Evolutionary conservation across 257 asterid genomes (phyloP), one percentile per base, ranked within the genome.

Genomic region (Scutellaria barbata): DNA sequence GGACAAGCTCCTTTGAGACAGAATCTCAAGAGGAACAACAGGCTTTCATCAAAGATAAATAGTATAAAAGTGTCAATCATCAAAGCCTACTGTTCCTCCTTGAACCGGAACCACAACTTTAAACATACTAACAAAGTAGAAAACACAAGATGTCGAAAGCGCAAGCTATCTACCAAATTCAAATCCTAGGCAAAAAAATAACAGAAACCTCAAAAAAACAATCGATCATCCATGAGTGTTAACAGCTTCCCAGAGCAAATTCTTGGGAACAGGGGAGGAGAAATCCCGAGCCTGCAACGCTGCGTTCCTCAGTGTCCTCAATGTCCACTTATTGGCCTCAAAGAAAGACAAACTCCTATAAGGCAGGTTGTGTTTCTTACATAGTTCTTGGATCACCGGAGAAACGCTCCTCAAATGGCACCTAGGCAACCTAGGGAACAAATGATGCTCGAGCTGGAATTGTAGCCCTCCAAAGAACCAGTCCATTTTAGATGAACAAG

Each of bases 371-470:
- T 94, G 98, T 74, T 90, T 94, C 86, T 87, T 90, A 63, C 98
- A 94, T 1, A 89, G 79, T 8, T 85, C 91, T 40, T 84, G 88
- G 8, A 90, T 92, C 17, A 89, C 0, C 0, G 98, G 98, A 7
- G 98, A 82, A 59, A 94, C 66, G 1, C 56, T 83, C 83, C 98
- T 86, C 79, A 94, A 25, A 6, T 90, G 92, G 72, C 92, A 85
- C 78, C 98, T 84, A 0, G 98, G 98, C 84, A 94, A 45, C 84
- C 98, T 87, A 2, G 97, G 97, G 45, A 94, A 94, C 70, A 94
- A 69, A 72, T 94, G 98, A 40, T 94, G 96, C 42, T 90, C 98
- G 0, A 90, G 81, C 87, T 94, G 98, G 64, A 94, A 93, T 40
- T 93, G 96, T 50, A 93, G 54, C 10, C 98, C 98, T 0, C 98